Percentiles rank a stretch among this genome's conserved stretches.
Conservation (phyloP, 164 flowering plant species). For the Berberis vulgaris region DNA sequence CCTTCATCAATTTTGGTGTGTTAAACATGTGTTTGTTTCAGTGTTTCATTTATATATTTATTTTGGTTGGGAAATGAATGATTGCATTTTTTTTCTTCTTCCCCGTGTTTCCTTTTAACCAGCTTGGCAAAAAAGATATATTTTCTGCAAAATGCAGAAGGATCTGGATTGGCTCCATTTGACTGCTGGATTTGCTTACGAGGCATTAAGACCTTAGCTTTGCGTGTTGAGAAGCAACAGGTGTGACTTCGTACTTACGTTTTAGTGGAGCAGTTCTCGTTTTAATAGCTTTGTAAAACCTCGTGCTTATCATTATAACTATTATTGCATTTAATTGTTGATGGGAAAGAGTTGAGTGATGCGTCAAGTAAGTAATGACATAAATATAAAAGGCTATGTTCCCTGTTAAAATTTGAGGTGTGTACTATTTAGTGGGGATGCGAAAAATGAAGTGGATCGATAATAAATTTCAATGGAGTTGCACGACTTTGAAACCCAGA, state of each 20-base stretch:
- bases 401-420: no score
- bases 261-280: not conserved
- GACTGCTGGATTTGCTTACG: constrained; percentile 94
- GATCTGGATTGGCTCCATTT: constrained; percentile 88
- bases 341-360: no score
- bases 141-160: constrained; percentile 94
- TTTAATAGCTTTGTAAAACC: not conserved
- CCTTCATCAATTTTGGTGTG: no score
- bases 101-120: constrained; percentile 12
- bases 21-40: no score
- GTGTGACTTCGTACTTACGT: constrained; percentile 22
- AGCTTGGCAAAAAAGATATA: constrained; percentile 82
- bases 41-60: no score
- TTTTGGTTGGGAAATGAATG: not conserved
- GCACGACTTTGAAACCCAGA: no score
- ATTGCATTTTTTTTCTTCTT: not conserved
- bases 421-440: no score
- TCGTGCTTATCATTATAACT: not conserved
- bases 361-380: no score
- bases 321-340: not conserved
- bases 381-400: no score
- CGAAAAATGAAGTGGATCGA: no score
- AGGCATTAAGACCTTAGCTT: constrained; percentile 92
- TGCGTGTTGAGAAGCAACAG: constrained; percentile 96
- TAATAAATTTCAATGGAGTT: no score